Conservation (phyloP, 2,329 filamentous ascomycete genomes). For the Arthrobotrys musiformis region DNA sequence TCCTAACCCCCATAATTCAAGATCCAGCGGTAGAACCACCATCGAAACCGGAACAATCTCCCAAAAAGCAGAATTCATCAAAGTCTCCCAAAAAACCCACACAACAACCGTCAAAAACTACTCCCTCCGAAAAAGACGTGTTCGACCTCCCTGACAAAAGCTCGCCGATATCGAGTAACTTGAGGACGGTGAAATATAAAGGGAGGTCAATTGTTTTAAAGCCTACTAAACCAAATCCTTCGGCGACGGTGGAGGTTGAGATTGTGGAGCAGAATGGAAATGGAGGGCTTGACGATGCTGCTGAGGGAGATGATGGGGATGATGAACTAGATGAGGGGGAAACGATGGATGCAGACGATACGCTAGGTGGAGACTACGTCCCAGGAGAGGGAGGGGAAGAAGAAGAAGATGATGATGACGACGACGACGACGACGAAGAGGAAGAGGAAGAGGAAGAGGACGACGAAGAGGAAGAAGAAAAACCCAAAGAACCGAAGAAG, state of each 20-base stretch:
- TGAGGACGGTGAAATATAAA: not conserved
- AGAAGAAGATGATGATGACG: not conserved
- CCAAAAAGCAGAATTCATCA: not conserved
- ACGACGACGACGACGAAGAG: too few species aligned
- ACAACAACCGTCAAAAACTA: not conserved
- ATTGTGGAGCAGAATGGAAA: not conserved
- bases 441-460: constrained; percentile 4
- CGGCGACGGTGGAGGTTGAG: not conserved
- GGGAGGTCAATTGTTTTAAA: not conserved
- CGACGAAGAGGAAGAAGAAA: not conserved
- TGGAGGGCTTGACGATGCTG: not conserved
- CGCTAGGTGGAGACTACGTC: not conserved
- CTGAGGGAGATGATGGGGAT: not conserved
- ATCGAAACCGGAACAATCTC: not conserved
- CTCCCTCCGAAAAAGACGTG: not conserved
- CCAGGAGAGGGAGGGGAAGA: constrained; percentile 2
- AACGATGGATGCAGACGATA: not conserved
- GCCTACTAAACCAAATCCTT: not conserved
- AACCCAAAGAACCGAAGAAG: not conserved
- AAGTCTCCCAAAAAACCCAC: too few species aligned
- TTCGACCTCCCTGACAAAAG: not conserved
- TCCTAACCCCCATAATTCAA: not conserved
- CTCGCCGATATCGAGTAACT: not conserved
- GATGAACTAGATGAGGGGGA: not conserved
- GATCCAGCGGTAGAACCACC: not conserved